These are phyloP conservation scores for Macadamia integrifolia DNA, from an alignment of 164 flowering plant species.

Conservation along the genomic window DNA sequence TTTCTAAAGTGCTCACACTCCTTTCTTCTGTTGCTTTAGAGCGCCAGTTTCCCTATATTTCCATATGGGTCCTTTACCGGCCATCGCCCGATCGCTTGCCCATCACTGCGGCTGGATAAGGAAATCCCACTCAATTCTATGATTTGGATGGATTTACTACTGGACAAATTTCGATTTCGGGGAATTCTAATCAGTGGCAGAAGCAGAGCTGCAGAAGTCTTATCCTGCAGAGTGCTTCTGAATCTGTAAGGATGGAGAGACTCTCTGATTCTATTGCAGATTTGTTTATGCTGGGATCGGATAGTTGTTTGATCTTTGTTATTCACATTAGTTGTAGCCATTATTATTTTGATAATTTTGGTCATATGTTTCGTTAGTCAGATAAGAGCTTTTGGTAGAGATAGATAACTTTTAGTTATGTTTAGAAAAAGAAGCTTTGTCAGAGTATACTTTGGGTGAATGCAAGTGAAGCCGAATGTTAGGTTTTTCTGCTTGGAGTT, in stretches of 20 bases:
- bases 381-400: background rate
- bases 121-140: constrained; percentile 7
- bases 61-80: constrained; percentile 10
- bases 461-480: background rate
- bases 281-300: too few relatives aligned
- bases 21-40: too few relatives aligned
- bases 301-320: background rate
- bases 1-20: too few relatives aligned
- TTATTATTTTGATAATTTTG: too few relatives aligned
- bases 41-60: background rate
- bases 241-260: constrained; percentile 47
- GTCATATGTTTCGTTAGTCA: background rate
- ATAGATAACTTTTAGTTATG: too few relatives aligned
- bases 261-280: constrained; percentile 21
- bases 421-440: background rate
- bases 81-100: constrained; percentile 11
- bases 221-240: constrained; percentile 47
- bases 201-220: constrained; percentile 43
- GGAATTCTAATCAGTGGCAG: constrained; percentile 4
- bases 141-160: constrained; percentile 1
- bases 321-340: background rate
- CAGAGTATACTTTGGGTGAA: background rate
- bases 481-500: background rate
- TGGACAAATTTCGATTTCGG: constrained; percentile 2
- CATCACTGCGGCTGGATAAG: constrained; percentile 9